Conservation (phyloP, 2,329 filamentous ascomycete genomes). For the Penicillium olsonii region DNA sequence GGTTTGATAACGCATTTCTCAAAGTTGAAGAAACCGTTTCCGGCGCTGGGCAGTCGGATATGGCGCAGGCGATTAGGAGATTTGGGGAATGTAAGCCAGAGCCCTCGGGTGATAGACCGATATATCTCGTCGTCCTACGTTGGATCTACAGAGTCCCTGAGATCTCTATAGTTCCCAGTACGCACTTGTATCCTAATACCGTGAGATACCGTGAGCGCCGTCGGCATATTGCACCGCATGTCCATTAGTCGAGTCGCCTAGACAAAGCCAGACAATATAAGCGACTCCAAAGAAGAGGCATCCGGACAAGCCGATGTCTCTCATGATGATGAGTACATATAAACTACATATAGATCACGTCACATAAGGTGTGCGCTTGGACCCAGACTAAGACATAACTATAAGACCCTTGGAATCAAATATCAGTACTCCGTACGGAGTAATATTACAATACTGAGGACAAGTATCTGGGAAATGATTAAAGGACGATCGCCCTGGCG, state of each 20-base stretch:
- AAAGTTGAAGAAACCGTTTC: neutral
- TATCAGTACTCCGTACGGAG: no score
- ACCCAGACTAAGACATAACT: neutral
- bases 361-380: constrained; percentile 9
- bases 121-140: neutral
- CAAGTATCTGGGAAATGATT: constrained; percentile 22
- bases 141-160: neutral
- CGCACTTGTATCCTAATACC: neutral
- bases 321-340: constrained; percentile 8
- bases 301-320: neutral
- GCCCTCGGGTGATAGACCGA: neutral
- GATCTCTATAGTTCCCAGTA: neutral
- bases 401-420: neutral
- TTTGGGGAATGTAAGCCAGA: neutral
- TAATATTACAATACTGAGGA: neutral
- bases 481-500: constrained; percentile 20
- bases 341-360: constrained; percentile 5
- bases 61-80: neutral
- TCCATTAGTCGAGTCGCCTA: no score
- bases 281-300: constrained; percentile 1
- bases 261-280: constrained; percentile 2
- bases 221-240: neutral
- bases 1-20: neutral
- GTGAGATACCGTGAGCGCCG: neutral
- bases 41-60: constrained; percentile 2